Evolutionary conservation across 352 stramenopile species (phyloP).

Genomic region (Phytopythium oedochilum): DNA sequence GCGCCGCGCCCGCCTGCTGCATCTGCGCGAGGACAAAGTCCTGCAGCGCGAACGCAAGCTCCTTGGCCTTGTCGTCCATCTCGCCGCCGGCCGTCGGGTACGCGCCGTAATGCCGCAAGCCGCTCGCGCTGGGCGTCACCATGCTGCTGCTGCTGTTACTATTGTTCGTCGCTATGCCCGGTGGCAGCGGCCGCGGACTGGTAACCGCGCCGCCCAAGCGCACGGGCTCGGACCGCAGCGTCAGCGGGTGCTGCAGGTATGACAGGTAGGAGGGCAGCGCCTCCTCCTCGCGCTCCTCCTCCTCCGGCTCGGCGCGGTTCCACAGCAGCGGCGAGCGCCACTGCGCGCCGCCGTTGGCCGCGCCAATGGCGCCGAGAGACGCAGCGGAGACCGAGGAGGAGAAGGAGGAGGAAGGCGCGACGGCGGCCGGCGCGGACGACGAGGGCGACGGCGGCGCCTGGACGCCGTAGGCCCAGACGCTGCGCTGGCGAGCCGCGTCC

Average conservation of each 20-base stretch:
- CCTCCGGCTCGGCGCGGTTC: constrained; percentile 55
- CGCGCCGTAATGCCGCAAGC: not conserved
- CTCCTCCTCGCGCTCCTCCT: constrained; percentile 72
- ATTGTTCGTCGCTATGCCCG: too few species aligned
- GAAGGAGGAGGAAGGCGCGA: too few species aligned
- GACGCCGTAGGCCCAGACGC: constrained; percentile 4
- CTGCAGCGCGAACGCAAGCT: constrained; percentile 56
- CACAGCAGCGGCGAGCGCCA: constrained; percentile 38
- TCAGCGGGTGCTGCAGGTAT: constrained; percentile 42
- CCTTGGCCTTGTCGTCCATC: constrained; percentile 48
- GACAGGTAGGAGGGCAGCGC: constrained; percentile 67
- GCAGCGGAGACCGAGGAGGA: not conserved
- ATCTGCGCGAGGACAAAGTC: constrained; percentile 51
- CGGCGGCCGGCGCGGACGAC: too few species aligned
- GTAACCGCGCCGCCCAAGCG: not conserved
- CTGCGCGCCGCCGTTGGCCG: not conserved
- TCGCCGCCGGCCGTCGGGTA: not conserved
- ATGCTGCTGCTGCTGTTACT: not conserved
- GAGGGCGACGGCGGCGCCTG: not conserved
- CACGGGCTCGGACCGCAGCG: constrained; percentile 1
- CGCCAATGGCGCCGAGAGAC: not conserved
- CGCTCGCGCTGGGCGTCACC: not conserved
- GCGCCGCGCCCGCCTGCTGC: constrained; percentile 7
- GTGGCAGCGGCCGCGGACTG: not conserved
- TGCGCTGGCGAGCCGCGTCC: not conserved